Evolutionary conservation across 352 stramenopile genomes (phyloP).

Genomic region (Globisporangium nunn): DNA sequence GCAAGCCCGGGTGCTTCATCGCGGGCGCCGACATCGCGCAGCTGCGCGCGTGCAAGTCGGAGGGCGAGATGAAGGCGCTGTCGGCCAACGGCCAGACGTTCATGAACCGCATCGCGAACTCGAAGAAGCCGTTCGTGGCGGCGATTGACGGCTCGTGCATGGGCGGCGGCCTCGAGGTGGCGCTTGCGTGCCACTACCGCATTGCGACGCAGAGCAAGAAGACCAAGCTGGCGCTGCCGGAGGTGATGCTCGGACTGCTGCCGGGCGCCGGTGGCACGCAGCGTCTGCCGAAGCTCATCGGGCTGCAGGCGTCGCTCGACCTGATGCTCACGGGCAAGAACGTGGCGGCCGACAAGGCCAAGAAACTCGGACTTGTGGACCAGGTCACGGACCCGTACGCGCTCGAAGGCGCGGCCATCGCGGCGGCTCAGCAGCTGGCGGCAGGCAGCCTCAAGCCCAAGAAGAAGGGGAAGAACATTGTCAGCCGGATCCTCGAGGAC

Average conservation of each 20-base stretch:
- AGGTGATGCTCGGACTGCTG: conserved; percentile 97
- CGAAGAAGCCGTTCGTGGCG: conserved; percentile 93
- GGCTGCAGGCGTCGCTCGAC: conserved; percentile 90
- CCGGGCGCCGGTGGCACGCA: conserved; percentile 97
- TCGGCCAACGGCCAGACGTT: conserved; percentile 91
- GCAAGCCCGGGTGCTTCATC: conserved; percentile 97
- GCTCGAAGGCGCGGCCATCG: conserved; percentile 90
- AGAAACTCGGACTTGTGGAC: conserved; percentile 97
- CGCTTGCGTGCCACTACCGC: conserved; percentile 96
- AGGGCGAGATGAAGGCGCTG: conserved; percentile 90
- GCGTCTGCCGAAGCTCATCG: conserved; percentile 92
- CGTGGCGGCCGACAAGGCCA: conserved; percentile 92
- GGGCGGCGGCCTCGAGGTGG: conserved; percentile 95
- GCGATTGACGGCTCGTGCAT: conserved; percentile 96
- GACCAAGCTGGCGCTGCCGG: conserved; percentile 94
- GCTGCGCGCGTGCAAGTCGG: conserved; percentile 81
- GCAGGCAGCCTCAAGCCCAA: conserved; percentile 89
- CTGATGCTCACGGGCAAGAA: conserved; percentile 98
- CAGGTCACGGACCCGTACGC: conserved; percentile 88
- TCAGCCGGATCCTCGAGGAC: conserved; percentile 92
- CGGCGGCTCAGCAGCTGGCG: conserved; percentile 84
- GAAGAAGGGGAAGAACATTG: conserved; percentile 84
- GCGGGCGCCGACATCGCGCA: conserved; percentile 97
- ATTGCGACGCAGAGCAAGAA: conserved; percentile 94
- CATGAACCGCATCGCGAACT: conserved; percentile 89